Conservation (phyloP, 768 basidiomycete genomes). For the Termitomyces bulborhizus region DNA sequence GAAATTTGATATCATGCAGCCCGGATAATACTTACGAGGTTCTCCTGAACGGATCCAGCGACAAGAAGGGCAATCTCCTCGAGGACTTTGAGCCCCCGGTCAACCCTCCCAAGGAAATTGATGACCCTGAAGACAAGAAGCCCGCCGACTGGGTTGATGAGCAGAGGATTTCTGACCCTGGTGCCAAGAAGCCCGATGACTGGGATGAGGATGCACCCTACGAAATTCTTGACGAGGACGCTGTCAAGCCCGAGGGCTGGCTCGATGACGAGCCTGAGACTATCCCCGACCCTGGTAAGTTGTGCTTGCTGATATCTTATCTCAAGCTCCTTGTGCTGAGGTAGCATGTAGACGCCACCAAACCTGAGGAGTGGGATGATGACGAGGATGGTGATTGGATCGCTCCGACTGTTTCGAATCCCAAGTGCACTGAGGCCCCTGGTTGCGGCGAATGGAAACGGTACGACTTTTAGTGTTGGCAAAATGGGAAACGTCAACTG, state of each 20-base stretch:
- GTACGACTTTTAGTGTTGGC: slow-evolving; percentile 26
- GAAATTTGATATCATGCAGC: slow-evolving; percentile 28
- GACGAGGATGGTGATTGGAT: slow-evolving; percentile 99
- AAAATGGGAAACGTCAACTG: background rate
- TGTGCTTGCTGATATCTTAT: background rate
- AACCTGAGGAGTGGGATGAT: slow-evolving; percentile 99
- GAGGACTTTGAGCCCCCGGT: slow-evolving; percentile 93
- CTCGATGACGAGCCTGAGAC: slow-evolving; percentile 78
- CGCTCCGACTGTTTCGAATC: slow-evolving; percentile 83
- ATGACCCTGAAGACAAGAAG: slow-evolving; percentile 88
- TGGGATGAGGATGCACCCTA: slow-evolving; percentile 98
- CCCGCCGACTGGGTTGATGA: slow-evolving; percentile 91
- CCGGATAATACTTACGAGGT: slow-evolving; percentile 95
- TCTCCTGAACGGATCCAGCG: slow-evolving; percentile 79
- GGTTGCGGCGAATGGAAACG: slow-evolving; percentile 96
- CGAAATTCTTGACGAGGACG: slow-evolving; percentile 83
- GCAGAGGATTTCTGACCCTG: slow-evolving; percentile 78
- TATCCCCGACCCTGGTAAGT: slow-evolving; percentile 81
- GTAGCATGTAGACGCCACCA: slow-evolving; percentile 62
- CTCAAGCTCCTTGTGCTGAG: background rate
- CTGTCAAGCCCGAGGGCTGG: slow-evolving; percentile 92
- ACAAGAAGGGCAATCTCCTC: slow-evolving; percentile 76
- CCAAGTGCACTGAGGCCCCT: slow-evolving; percentile 81
- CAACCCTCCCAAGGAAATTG: slow-evolving; percentile 90
- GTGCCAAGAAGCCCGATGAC: slow-evolving; percentile 88